These are phyloP conservation scores for Zoysia pacifica DNA, from an alignment of 176 grass and related monocot genomes.

Conservation along the genomic window DNA sequence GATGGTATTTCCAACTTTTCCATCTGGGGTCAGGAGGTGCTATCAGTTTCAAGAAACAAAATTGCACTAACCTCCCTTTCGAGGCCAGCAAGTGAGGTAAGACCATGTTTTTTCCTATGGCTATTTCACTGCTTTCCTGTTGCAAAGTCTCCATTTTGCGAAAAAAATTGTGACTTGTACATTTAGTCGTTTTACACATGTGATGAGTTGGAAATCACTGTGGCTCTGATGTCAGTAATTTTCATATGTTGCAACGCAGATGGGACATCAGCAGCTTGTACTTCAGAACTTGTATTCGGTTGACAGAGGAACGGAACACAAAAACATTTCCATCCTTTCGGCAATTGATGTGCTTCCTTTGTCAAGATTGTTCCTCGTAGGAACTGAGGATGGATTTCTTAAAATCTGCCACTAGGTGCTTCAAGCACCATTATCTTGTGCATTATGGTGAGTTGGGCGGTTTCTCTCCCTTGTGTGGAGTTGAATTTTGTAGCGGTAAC, in stretches of 20 bases:
- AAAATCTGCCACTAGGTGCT: slow-evolving; percentile 82
- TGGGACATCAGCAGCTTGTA: slow-evolving; percentile 62
- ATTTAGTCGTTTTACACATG: background rate
- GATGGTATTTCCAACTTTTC: slow-evolving; percentile 82
- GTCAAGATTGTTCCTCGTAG: slow-evolving; percentile 91
- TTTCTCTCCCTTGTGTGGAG: background rate
- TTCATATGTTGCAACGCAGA: slow-evolving; percentile 26
- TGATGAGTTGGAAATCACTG: background rate
- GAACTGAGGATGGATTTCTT: slow-evolving; percentile 91
- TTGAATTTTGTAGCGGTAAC: background rate
- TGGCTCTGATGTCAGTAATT: slow-evolving; percentile 5
- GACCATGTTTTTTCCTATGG: slow-evolving; percentile 6
- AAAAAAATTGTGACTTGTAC: background rate
- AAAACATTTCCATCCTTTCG: slow-evolving; percentile 78
- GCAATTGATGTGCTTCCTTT: slow-evolving; percentile 78
- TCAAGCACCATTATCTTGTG: background rate
- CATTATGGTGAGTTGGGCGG: background rate
- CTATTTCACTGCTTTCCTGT: background rate
- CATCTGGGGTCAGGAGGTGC: slow-evolving; percentile 74
- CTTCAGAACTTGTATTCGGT: slow-evolving; percentile 71
- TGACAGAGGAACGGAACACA: slow-evolving; percentile 72
- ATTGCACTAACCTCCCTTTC: slow-evolving; percentile 75
- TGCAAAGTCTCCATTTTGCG: background rate
- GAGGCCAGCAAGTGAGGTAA: slow-evolving; percentile 62
- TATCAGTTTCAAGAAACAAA: slow-evolving; percentile 91